Evolutionary conservation across 768 basidiomycete genomes (phyloP).

Genomic region (Termitomyces sp.): DNA sequence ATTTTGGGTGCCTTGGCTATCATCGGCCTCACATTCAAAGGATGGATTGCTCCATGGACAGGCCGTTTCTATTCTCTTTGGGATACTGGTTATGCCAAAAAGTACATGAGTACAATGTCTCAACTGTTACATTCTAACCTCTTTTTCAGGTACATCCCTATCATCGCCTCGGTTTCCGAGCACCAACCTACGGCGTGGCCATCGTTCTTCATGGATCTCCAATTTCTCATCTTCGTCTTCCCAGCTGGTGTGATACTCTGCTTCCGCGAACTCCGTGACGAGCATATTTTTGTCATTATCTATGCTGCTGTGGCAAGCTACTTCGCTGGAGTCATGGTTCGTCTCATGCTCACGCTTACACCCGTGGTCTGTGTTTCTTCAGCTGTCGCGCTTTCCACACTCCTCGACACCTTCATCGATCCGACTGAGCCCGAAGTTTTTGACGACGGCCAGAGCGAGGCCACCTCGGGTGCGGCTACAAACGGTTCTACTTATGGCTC

Average conservation of each 20-base stretch:
- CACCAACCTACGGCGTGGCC: constrained; percentile 99
- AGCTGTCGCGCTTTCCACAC: constrained; percentile 83
- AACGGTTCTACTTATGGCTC: constrained; percentile 17
- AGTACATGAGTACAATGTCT: constrained; percentile 40
- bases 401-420: constrained; percentile 89
- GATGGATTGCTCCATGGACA: constrained; percentile 99
- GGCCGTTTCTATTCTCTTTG: constrained; percentile 98
- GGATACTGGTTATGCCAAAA: constrained; percentile 99
- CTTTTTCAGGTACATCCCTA: constrained; percentile 75
- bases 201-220: constrained; percentile 98
- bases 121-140: constrained; percentile 1
- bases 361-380: constrained; percentile 94
- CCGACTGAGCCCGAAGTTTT: constrained; percentile 56
- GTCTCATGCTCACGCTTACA: constrained; percentile 94
- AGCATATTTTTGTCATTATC: constrained; percentile 98
- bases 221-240: constrained; percentile 96
- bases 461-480: neutral
- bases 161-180: constrained; percentile 98
- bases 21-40: constrained; percentile 80
- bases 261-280: constrained; percentile 92
- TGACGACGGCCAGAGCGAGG: constrained; percentile 24
- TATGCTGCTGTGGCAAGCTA: constrained; percentile 95
- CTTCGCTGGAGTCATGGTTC: constrained; percentile 99
- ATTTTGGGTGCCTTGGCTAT: constrained; percentile 69
- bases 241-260: constrained; percentile 93